Evolutionary conservation across 2,329 filamentous ascomycete species (phyloP).

Genomic region (Teratosphaeriaceae sp.): DNA sequence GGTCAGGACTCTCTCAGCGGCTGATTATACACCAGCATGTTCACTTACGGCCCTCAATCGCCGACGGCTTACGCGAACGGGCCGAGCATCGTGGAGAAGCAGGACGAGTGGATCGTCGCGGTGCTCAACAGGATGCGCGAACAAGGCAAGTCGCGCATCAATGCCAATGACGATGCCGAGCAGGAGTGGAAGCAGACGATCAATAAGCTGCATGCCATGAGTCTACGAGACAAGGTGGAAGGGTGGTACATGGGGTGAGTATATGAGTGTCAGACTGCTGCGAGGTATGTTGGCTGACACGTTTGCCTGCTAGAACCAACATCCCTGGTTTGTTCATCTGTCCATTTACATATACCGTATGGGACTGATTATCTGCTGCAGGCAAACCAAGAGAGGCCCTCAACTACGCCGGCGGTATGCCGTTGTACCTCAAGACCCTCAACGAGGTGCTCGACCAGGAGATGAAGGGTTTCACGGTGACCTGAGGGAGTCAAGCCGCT

Average conservation of each 20-base stretch:
- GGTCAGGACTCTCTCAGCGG: too few species aligned
- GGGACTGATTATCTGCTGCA: too few species aligned
- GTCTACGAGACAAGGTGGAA: slow-evolving; percentile 35
- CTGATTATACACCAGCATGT: slow-evolving; percentile 4
- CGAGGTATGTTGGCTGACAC: background rate
- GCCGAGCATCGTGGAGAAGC: slow-evolving; percentile 38
- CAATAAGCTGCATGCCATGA: slow-evolving; percentile 35
- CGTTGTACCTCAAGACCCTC: slow-evolving; percentile 32
- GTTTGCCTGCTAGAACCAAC: slow-evolving; percentile 35
- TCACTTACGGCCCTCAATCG: slow-evolving; percentile 33
- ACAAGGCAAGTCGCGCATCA: slow-evolving; percentile 34
- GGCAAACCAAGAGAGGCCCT: slow-evolving; percentile 30
- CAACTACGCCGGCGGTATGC: slow-evolving; percentile 34
- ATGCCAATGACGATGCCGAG: slow-evolving; percentile 35
- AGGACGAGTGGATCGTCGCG: slow-evolving; percentile 41
- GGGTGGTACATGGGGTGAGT: slow-evolving; percentile 33
- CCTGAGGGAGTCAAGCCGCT: too few species aligned
- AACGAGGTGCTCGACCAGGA: slow-evolving; percentile 28
- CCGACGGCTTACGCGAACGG: slow-evolving; percentile 42
- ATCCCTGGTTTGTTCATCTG: too few species aligned
- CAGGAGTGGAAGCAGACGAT: slow-evolving; percentile 34
- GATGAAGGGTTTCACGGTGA: slow-evolving; percentile 19
- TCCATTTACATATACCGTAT: too few species aligned
- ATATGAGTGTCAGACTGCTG: background rate
- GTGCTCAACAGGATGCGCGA: slow-evolving; percentile 34